phyloP scores from a whole-genome alignment of 2,329 filamentous ascomycete species.

The Huntiella omanensis region DNA sequence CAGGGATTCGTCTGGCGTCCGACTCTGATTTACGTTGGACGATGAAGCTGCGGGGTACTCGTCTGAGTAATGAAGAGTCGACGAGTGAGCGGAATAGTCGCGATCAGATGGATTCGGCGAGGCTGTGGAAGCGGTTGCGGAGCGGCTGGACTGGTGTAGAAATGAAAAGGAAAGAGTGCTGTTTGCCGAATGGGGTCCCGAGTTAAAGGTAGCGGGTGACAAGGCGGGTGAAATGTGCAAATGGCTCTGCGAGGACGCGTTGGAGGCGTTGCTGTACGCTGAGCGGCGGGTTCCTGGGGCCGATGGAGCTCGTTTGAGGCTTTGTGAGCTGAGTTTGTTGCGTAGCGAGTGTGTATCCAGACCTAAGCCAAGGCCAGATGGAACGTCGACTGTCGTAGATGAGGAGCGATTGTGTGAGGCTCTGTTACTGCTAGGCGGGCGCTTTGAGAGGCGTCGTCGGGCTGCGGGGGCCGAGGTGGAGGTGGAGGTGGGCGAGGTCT shows the following conservation, averaged over 20 bases:
- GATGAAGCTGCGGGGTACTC: background rate
- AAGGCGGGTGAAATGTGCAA: slow-evolving; percentile 3
- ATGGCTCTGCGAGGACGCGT: slow-evolving; percentile 13
- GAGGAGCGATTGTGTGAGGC: slow-evolving; percentile 10
- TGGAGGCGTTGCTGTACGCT: slow-evolving; percentile 20
- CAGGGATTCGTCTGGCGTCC: slow-evolving; percentile 7
- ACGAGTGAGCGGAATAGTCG: slow-evolving; percentile 10
- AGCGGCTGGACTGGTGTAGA: slow-evolving; percentile 11
- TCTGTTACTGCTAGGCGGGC: slow-evolving; percentile 24
- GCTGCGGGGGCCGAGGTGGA: slow-evolving; percentile 27
- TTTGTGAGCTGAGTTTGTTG: slow-evolving; percentile 46
- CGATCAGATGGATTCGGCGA: slow-evolving; percentile 9
- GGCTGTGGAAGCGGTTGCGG: slow-evolving; percentile 1
- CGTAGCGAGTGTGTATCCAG: slow-evolving; percentile 38
- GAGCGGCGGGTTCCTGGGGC: slow-evolving; percentile 23
- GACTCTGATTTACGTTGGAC: background rate
- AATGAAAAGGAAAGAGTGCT: slow-evolving; percentile 11
- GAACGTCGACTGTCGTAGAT: slow-evolving; percentile 19
- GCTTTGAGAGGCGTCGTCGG: slow-evolving; percentile 44
- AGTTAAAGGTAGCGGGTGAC: slow-evolving; percentile 15
- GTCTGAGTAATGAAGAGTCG: slow-evolving; percentile 7
- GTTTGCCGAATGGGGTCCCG: slow-evolving; percentile 15
- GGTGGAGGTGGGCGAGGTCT: slow-evolving; percentile 12
- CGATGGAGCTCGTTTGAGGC: slow-evolving; percentile 40
- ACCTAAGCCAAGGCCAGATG: slow-evolving; percentile 29